A percentile compares a stretch with the other conserved stretches of the same genome.
Evolutionary conservation across 495 filamentous ascomycete species (phyloP).

Genomic region (Clavariopsis aquatica): DNA sequence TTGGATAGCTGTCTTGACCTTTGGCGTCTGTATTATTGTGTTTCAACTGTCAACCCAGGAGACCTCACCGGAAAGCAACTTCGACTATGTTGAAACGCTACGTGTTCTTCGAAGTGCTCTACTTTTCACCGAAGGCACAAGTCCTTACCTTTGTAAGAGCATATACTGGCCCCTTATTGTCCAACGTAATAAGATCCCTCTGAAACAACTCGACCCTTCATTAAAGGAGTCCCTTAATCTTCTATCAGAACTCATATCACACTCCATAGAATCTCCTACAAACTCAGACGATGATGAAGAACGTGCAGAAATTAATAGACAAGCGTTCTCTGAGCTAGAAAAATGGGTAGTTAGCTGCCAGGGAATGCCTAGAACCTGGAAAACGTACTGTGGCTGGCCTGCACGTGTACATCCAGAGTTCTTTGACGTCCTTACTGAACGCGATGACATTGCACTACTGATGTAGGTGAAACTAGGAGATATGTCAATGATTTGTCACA

Average conservation of each 20-base stretch:
- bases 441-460: slow-evolving; percentile 23
- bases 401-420: background rate
- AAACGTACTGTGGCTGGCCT: slow-evolving; percentile 13
- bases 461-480: too few relatives aligned
- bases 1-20: slow-evolving; percentile 20
- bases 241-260: background rate
- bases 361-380: slow-evolving; percentile 5
- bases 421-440: slow-evolving; percentile 6
- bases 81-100: slow-evolving; percentile 11
- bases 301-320: slow-evolving; percentile 8
- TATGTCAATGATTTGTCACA: too few relatives aligned
- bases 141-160: slow-evolving; percentile 2
- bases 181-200: background rate
- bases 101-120: slow-evolving; percentile 10
- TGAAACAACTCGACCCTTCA: background rate
- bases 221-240: background rate
- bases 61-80: background rate
- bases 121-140: background rate
- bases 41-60: slow-evolving; percentile 17
- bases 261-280: background rate
- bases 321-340: slow-evolving; percentile 18
- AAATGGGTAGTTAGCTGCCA: slow-evolving; percentile 11
- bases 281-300: slow-evolving; percentile 3
- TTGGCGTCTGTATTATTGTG: slow-evolving; percentile 2
- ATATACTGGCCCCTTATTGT: slow-evolving; percentile 10